Base-by-base conservation (phyloP, 352 stramenopile genomes). In the Phytophthora colocasiae region DNA sequence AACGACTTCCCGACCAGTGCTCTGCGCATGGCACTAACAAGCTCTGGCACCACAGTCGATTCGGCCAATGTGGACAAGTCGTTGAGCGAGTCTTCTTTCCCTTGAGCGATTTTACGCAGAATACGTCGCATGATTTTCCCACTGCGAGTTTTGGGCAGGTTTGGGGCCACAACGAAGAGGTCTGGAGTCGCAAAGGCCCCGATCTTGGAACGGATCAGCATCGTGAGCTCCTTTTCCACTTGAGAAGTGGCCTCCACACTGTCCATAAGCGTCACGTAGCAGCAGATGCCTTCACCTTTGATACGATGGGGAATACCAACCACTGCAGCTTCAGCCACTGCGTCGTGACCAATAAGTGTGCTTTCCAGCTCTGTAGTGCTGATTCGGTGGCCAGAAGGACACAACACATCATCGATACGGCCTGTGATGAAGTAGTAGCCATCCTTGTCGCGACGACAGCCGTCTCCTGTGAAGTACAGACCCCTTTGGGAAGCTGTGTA, bases 1-100 rank as follows among this genome's bases (percentile, higher is more conserved):
- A 43, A 19, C 12, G 38, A 10, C n/a, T 43, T 43, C 38, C 38
- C 38, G 38, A 22, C 14, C 6, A 43, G 38, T 43, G 38, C 38
- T 15, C 14, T 7, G 38, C n/a, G 38, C 38, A 43, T 43, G 5
- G 38, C 38, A 19, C n/a, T 22, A 22, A 43, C n/a, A 1, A 43
- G 38, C 14, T 43, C 38, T 10, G 38, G 38, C 38, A 43, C 38
- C 14, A 43, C 38, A 22, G 38, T 43, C 38, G 40, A 27, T 17
- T 60, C 53, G n/a, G 53, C 53, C 15, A 60, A 40, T 22, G 53
- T 99, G 55, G 87, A 97, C 11, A 92, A 93, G 74, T 99, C 97
- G 29, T 97, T 97, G 22, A 99, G 81, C 54, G 82, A 89, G 63
- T 97, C 95, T 45, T 94, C 81, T 73, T 99, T 95, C 43, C 93